Base-by-base conservation (phyloP, 768 basidiomycete species). In the Suillus variegatus region DNA sequence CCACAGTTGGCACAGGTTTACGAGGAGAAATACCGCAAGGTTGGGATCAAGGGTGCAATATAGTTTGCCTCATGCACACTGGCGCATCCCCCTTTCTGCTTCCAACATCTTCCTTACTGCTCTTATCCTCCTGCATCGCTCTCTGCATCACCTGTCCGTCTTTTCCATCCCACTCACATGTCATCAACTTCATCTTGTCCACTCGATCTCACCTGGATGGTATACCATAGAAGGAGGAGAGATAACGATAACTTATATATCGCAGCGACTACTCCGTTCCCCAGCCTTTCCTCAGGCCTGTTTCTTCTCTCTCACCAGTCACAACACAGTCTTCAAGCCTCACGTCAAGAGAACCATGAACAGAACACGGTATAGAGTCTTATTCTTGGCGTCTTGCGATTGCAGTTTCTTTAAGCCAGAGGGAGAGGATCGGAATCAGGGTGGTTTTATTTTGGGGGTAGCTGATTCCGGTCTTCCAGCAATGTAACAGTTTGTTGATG, bases 41-140 rank as follows among this genome's bases (percentile, higher is more conserved):
- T 97, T 65, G 88, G 87, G 72, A 94, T 99, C 78, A 95, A 88
- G 82, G 97, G 97, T 70, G 94, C 95, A 74, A 91, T 97, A 79
- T 95, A 82, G 81, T 63, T 68, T 43, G 44, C 54, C 60, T 40
- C 69, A n/a, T 58, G 43, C 20, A 10, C 10, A 25, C 40, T 43
- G 25, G 40, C 16, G 14, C 40, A 41, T 20, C 40, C 13, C 40
- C 58, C 25, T 58, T 41, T 28, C 57, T 25, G 54, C 18, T 56
- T 46, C 61, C 63, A 71, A 60, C 68, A 58, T 65, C 61, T 72
- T 60, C 41, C 32, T 62, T 61, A 22, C 28, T 32, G 16, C 32
- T 49, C 32, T 6, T 38, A 36, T 64, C 52, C 13, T 22, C 41
- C 13, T 20, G 61, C 61, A 16, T 32, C 16, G 8, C 40, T 32